Evolutionary conservation across 192 early-diverging fungal genomes (phyloP).

Genomic region (Mortierella claussenii): DNA sequence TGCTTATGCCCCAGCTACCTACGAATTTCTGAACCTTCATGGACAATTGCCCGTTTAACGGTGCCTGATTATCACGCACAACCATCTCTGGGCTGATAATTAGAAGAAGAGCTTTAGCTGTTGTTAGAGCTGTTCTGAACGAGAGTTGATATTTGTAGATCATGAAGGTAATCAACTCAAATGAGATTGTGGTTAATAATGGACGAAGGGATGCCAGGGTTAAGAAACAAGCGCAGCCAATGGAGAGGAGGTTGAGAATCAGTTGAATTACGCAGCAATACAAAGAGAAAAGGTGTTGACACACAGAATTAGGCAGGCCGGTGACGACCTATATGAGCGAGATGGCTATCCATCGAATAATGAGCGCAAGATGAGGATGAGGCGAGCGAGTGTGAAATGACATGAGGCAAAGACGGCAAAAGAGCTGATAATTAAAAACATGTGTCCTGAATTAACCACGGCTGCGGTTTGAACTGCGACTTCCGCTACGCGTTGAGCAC

Average conservation of each 20-base stretch:
- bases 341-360: neutral
- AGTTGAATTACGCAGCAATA: slow-evolving; percentile 67
- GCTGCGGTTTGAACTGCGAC: neutral
- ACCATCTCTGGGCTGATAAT: no score
- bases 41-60: no score
- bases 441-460: neutral
- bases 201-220: slow-evolving; percentile 61
- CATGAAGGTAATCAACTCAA: no score
- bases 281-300: slow-evolving; percentile 57
- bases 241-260: slow-evolving; percentile 60
- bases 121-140: no score
- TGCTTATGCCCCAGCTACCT: no score
- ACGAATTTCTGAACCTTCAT: no score
- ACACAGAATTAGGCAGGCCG: slow-evolving; percentile 34
- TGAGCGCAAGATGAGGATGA: neutral
- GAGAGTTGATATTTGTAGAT: no score
- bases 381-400: neutral
- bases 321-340: slow-evolving; percentile 10
- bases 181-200: no score
- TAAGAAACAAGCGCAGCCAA: slow-evolving; percentile 66
- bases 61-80: no score
- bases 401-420: no score
- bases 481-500: neutral
- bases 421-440: no score
- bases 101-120: no score